Evolutionary conservation across 202 grass and related monocot genomes (phyloP), one percentile per base, ranked within the genome.

Genomic region (Elaeis oleifera): DNA sequence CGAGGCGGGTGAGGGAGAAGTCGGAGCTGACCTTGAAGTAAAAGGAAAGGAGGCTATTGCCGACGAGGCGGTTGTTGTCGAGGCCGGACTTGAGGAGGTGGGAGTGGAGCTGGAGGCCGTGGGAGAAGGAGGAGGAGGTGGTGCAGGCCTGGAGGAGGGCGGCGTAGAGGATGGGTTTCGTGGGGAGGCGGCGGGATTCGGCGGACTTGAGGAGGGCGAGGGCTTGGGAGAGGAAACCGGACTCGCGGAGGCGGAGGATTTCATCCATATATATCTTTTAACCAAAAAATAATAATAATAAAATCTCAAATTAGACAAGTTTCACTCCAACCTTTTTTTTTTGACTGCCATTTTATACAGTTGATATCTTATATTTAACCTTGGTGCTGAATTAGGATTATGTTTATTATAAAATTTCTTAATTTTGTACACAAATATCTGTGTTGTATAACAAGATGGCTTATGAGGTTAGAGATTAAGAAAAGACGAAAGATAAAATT

Each of bases 21-120:
- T 85, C 75, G 71, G 50, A 67, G n/a, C 77, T 75, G n/a, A 89
- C 67, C 65, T 73, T 84, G 59, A 89, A 73, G 78, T 89, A 85
- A 77, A 95, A 82, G 57, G 79, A 70, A 31, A 89, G 71, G 29
- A 95, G 79, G 54, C 79, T 87, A 59, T 95, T 86, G 73, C 68
- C 85, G 53, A 95, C 70, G 66, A 78, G 75, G 48, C 73, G 81
- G 58, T 84, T 74, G 3, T 74, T 53, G 32, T 88, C 78, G 59
- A 95, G 54, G 0, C 90, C 85, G 0, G 76, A 61, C 15, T 84
- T 86, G 53, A 81, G 50, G 66, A 81, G 73, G 14, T 50, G 56
- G 44, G 77, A 69, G 58, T 86, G 85, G 64, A 89, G 52, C 65
- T 70, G 64, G 59, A 80, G 84, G 52, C 85, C 82, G 9, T 73